Base-by-base conservation (phyloP, 2,329 filamentous ascomycete genomes). In the Albophoma yamanashiensis region DNA sequence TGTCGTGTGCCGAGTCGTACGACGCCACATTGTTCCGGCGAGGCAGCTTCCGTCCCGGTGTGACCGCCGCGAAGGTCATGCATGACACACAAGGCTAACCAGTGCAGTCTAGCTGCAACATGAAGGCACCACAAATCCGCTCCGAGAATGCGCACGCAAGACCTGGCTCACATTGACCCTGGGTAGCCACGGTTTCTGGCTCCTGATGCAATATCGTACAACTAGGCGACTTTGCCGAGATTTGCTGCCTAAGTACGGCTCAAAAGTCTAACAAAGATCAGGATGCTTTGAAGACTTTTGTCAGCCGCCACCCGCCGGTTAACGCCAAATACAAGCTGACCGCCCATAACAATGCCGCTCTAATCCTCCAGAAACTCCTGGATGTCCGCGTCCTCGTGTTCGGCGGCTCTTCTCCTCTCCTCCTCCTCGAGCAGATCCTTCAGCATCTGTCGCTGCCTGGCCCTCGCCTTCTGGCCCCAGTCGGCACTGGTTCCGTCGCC, bases 341-440 rank as follows among this genome's bases (percentile, higher is more conserved):
- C n/a, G 3, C 12, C 22, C 17, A 56, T 34, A 20, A 27, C 11
- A 22, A 55, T 31, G 45, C 57, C 3, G 42, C 5, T 22, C 25
- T 50, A 66, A 68, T 85, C 80, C 66, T 83, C 79, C 71, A 92
- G 72, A 67, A 88, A 84, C 73, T 92, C 86, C 69, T 85, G 82
- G 66, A 92, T 88, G 71, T 92, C 88, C 74, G 89, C 88, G 71
- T 91, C 87, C 62, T 88, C 84, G 64, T 89, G 80, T 61, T 87
- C 83, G 66, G 87, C 85, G 57, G 76, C 70, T 67, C 84, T 79
- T 64, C 80, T 76, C 66, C 83, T 73, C 74, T 83, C 78, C 74
- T 89, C 87, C 65, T 79, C 81, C 67, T 86, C 85, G 62, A 89
- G 72, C 67, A 88, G 70, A 68, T 85, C 82, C 78, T 85, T 85